Evolutionary conservation across 148 eudicot genomes (phyloP).

Genomic region (Simmondsia chinensis): DNA sequence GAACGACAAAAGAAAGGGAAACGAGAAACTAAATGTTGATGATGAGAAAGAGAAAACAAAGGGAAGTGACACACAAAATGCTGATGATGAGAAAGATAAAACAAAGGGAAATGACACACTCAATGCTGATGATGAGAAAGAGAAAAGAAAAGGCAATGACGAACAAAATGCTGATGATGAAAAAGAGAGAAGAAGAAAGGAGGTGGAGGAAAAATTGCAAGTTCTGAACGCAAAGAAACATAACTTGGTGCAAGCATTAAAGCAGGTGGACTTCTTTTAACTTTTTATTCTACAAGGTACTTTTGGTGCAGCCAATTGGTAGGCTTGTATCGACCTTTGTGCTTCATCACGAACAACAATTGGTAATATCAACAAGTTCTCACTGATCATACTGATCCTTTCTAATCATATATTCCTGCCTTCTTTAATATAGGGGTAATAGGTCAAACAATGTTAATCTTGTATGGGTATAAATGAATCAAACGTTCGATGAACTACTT

Average conservation of each 20-base stretch:
- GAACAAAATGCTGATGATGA: conserved; percentile 23
- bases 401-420: too few species aligned
- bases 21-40: not conserved
- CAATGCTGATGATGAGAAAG: conserved; percentile 3
- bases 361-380: too few species aligned
- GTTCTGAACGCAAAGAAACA: conserved; percentile 72
- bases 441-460: too few species aligned
- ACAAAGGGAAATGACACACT: not conserved
- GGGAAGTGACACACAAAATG: too few species aligned
- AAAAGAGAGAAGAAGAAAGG: conserved; percentile 56
- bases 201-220: conserved; percentile 70
- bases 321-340: too few species aligned
- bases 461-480: too few species aligned
- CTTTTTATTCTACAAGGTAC: not conserved
- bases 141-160: conserved; percentile 34
- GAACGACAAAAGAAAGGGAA: not conserved
- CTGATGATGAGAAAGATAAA: conserved; percentile 3
- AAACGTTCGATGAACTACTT: too few species aligned
- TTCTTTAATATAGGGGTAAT: too few species aligned
- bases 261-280: conserved; percentile 42
- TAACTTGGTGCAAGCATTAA: conserved; percentile 73
- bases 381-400: too few species aligned
- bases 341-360: too few species aligned
- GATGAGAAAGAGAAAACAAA: conserved; percentile 1
- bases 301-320: too few species aligned